phyloP scores from a whole-genome alignment of 225 moss, liverwort and hornwort genomes.

The Sphagnum tenellum region DNA sequence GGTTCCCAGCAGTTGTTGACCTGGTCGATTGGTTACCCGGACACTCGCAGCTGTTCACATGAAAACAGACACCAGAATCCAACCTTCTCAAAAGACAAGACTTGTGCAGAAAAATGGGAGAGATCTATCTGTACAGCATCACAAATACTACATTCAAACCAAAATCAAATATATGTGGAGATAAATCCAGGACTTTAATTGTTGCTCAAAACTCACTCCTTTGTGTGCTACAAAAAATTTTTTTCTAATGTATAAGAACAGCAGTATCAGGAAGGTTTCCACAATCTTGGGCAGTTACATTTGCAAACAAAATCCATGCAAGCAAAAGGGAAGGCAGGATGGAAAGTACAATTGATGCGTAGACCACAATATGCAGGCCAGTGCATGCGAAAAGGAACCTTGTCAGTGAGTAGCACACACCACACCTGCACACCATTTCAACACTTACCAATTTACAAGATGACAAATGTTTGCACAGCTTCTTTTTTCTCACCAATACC shows the following conservation, averaged over 20 bases:
- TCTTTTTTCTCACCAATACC: too few species aligned
- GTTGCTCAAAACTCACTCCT: too few species aligned
- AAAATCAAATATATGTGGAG: too few species aligned
- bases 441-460: background rate
- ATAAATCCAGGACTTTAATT: too few species aligned
- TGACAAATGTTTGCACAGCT: background rate
- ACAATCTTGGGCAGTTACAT: too few species aligned
- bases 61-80: background rate
- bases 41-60: conserved; percentile 49
- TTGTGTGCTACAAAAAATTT: too few species aligned
- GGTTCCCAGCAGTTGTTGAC: conserved; percentile 84
- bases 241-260: too few species aligned
- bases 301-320: background rate
- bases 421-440: conserved; percentile 49
- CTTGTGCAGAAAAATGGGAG: too few species aligned
- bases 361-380: conserved; percentile 90
- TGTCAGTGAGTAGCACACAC: conserved; percentile 97
- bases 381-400: conserved; percentile 95
- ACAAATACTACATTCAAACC: too few species aligned
- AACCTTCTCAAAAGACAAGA: background rate
- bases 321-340: background rate
- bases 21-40: conserved; percentile 92
- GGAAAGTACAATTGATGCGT: conserved; percentile 66
- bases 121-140: too few species aligned
- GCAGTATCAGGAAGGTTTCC: too few species aligned